Evolutionary conservation across 176 grass and related monocot genomes (phyloP), one percentile per base, ranked within the genome.

Genomic region (Panicum miliaceum): DNA sequence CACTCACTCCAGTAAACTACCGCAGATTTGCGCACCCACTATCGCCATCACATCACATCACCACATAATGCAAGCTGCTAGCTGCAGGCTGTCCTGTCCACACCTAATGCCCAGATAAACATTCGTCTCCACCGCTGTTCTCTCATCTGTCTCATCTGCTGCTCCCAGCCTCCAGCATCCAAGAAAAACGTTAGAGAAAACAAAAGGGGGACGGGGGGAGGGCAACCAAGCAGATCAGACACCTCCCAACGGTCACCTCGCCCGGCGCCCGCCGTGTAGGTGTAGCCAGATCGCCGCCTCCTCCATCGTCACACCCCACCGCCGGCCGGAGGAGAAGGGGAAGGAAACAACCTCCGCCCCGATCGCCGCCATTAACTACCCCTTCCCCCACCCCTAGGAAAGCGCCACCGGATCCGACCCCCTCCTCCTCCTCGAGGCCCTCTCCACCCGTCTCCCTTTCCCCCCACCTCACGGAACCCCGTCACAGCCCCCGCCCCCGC

Each of bases 391-490:
- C 19, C 7, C 32, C 56, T 85, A 83, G 83, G 83, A 86, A 85
- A 89, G 73, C 86, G 50, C 48, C 86, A 80, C 83, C 79, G 73
- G 77, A 92, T 86, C 90, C 73, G 15, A 66, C n/a, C n/a, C 71
- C 37, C n/a, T n/a, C n/a, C n/a, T n/a, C n/a, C 13, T n/a, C 43
- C 82, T 75, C 70, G 32, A 84, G 66, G 42, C 37, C 52, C 27
- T 16, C 19, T 3, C n/a, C 23, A 0, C 32, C 9, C 15, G 1
- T 25, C 19, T 9, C 34, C n/a, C 80, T 88, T 84, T 82, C 64
- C 78, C 88, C 79, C 38, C 59, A 11, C 40, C 73, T 34, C 78
- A 77, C 65, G 83, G 76, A 48, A 64, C 71, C 64, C 36, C 29
- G 29, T 32, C 29, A 1, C 29, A 32, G 29, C 2, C 29, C 29